Evolutionary conservation across 805 yeast species (phyloP).

Genomic region (Ogataea paraovalis): DNA sequence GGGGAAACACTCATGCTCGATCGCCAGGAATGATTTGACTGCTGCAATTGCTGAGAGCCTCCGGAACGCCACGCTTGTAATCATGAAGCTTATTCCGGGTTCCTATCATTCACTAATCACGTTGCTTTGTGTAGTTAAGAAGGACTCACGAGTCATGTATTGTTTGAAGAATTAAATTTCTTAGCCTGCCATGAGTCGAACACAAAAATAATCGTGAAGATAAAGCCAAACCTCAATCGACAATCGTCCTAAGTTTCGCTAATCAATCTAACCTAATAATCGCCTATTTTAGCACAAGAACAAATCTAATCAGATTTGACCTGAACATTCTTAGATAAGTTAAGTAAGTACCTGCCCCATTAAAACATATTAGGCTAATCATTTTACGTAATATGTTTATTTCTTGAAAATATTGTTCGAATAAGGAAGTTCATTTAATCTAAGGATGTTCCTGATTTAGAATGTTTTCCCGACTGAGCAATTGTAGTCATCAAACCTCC

Average conservation of each 20-base stretch:
- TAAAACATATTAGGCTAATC: neutral
- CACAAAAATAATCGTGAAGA: too few species aligned
- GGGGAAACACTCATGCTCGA: too few species aligned
- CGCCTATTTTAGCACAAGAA: neutral
- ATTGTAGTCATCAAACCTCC: neutral
- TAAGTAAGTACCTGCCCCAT: neutral
- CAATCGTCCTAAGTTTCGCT: slow-evolving; percentile 29
- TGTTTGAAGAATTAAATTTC: too few species aligned
- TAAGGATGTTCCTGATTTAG: neutral
- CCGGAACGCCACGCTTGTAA: neutral
- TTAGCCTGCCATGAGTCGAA: too few species aligned
- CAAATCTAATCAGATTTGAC: neutral
- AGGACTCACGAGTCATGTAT: too few species aligned
- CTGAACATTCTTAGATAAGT: neutral
- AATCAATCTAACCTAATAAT: neutral
- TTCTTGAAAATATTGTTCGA: neutral
- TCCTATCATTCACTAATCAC: too few species aligned
- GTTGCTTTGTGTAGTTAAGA: too few species aligned
- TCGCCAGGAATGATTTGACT: too few species aligned
- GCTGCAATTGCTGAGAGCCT: neutral
- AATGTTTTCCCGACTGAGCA: neutral
- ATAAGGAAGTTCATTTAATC: neutral
- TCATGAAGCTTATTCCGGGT: too few species aligned
- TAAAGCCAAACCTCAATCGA: too few species aligned
- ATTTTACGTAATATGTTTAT: neutral